Conservation (phyloP, 73 alveolate genomes). For the Urostyla sp. region DNA sequence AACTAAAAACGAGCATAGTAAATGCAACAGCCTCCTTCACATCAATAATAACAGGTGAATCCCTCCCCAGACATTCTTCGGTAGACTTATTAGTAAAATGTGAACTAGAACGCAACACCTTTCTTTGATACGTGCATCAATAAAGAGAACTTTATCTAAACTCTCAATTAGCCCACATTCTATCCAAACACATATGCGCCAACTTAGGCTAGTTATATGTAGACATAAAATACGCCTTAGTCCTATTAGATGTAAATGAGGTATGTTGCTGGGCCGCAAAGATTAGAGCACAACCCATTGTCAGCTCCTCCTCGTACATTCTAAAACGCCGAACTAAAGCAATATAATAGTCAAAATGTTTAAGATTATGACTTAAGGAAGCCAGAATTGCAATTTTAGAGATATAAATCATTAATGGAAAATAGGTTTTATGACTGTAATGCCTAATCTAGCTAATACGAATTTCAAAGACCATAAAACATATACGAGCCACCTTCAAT, state of each 20-base stretch:
- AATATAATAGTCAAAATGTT: background rate
- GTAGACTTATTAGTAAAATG: constrained; percentile 14
- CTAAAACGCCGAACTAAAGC: background rate
- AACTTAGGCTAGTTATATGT: too few species aligned
- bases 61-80: background rate
- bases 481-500: constrained; percentile 21
- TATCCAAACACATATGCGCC: background rate
- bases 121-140: constrained; percentile 30
- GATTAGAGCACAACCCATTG: constrained; percentile 29
- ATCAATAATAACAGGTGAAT: background rate
- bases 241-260: too few species aligned
- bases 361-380: constrained; percentile 27
- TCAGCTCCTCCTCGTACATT: constrained; percentile 23
- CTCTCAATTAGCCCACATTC: background rate
- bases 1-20: background rate
- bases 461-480: constrained; percentile 26
- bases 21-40: background rate
- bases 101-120: too few species aligned
- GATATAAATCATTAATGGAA: constrained; percentile 13
- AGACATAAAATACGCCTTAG: too few species aligned
- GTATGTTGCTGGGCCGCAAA: constrained; percentile 40
- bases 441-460: background rate
- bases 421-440: constrained; percentile 13
- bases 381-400: constrained; percentile 36
- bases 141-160: background rate